phyloP scores from a whole-genome alignment of 306 rosid genomes.

The Comarum palustre region DNA sequence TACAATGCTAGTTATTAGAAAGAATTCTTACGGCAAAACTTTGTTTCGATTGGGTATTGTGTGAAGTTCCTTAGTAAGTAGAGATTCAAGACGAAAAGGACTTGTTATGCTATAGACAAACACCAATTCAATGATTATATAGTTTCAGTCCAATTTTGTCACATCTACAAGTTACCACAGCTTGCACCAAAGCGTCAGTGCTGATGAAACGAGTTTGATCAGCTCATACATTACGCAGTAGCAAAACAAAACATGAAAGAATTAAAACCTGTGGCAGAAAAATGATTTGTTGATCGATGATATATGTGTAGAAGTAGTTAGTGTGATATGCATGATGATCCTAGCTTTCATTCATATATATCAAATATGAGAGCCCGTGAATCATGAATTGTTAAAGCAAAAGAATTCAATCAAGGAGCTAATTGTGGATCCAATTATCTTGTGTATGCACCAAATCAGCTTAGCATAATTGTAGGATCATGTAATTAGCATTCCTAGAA shows the following conservation, averaged over 20 bases:
- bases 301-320: not conserved
- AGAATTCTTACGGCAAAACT: too few species aligned
- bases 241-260: conserved; percentile 2
- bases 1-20: too few species aligned
- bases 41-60: too few species aligned
- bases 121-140: not conserved
- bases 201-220: not conserved
- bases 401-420: too few species aligned
- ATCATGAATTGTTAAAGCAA: conserved; percentile 11
- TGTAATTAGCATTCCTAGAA: too few species aligned
- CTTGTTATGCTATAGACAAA: not conserved
- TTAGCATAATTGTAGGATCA: too few species aligned
- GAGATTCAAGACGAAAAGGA: not conserved
- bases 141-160: not conserved
- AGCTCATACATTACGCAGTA: not conserved
- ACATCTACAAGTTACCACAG: not conserved
- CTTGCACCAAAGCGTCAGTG: not conserved
- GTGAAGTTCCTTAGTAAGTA: too few species aligned
- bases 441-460: too few species aligned
- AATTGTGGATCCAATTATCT: too few species aligned
- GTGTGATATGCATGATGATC: not conserved
- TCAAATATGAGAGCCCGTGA: conserved; percentile 30
- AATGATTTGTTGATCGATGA: conserved; percentile 26
- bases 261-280: not conserved
- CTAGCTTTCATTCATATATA: not conserved